Evolutionary conservation across 495 filamentous ascomycete genomes (phyloP), one percentile per base, ranked within the genome.

Genomic region (Podospora australis): DNA sequence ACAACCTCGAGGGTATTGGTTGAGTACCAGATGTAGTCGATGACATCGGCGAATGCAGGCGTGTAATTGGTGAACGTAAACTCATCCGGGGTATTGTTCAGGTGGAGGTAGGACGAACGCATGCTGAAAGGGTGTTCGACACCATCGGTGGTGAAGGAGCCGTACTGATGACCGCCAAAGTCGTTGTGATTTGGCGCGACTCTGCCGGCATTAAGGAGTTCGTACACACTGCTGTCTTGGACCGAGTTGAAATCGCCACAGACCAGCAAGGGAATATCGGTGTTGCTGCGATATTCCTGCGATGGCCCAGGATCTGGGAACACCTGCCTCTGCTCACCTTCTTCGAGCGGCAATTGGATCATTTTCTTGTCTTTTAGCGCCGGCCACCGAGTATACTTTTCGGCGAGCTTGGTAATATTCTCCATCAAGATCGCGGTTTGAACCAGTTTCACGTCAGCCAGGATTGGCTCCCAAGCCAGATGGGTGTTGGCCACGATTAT

Each of bases 21-120:
- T 43, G 87, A 87, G 70, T 90, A 98, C 89, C 88, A 97, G 59
- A 97, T 86, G 65, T 97, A 97, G 64, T 98, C 92, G 49, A 98
- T 83, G 42, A 95, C 87, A 32, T 85, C 90, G 19, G 77, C 81
- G 73, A 96, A 98, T 25, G 78, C 79, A 4, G 92, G 90, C 10
- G 89, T 94, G 67, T 96, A 97, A 68, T 98, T 97, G 29, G 92
- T 97, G 65, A 96, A 97, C 40, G 78, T 79, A 51, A 97, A 65
- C 58, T 95, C 88, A n/a, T 86, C 82, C 10, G 83, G 77, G 0
- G 78, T 77, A 25, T 70, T 73, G 39, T 75, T 70, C 6, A 87
- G 74, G 56, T 79, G 75, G 13, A 73, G 72, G 61, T 98, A 98
- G 11, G 88, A 80, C 2, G 91, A 96, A 63, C 89, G 88, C 55